Base-by-base conservation (phyloP, 495 filamentous ascomycete species). In the Penicillium arizonense region DNA sequence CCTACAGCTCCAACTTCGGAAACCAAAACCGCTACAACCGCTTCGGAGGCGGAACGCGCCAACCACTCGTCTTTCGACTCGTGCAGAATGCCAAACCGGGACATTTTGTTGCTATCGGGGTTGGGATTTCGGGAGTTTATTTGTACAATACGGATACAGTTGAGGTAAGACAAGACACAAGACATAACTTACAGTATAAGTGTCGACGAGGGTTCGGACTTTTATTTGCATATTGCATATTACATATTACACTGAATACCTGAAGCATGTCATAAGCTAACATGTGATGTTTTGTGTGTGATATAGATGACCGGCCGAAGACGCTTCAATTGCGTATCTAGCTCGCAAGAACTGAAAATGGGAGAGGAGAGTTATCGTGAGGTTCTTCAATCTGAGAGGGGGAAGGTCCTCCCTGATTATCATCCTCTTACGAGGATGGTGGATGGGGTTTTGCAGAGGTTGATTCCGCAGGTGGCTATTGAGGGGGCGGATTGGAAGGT, bases 251-350 rank as follows among this genome's bases (percentile, higher is more conserved):
- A 18, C 18, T 18, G 18, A 18, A 1, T 18, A 18, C 18, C 18
- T 18, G 18, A 18, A 18, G 18, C 18, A 18, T 18, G 18, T 18
- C 8, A 49, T 4, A 55, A 50, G 32, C 32, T n/a, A 13, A n/a
- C 18, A 26, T 50, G 18, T 6, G 9, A 30, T 20, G 16, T 14
- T 30, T 26, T 30, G 33, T n/a, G 33, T n/a, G 3, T 18, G 20
- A 13, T 45, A 20, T 30, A 74, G 69, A 68, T 90, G 36, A 87
- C 85, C 7, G 87, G 88, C 3, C 84, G 93, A 16, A 80, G 79
- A 44, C 83, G 92, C 35, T 97, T 97, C 76, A 96, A 93, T 61
- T 83, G 85, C 54, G 73, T 91, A 34, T 80, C 79, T 30, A 67
- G 78, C 18, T 58, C 71, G n/a, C 66, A 61, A 1, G 86, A 92